Evolutionary conservation across 495 filamentous ascomycete genomes (phyloP).

Genomic region (Hypoxylon lienhwacheense): DNA sequence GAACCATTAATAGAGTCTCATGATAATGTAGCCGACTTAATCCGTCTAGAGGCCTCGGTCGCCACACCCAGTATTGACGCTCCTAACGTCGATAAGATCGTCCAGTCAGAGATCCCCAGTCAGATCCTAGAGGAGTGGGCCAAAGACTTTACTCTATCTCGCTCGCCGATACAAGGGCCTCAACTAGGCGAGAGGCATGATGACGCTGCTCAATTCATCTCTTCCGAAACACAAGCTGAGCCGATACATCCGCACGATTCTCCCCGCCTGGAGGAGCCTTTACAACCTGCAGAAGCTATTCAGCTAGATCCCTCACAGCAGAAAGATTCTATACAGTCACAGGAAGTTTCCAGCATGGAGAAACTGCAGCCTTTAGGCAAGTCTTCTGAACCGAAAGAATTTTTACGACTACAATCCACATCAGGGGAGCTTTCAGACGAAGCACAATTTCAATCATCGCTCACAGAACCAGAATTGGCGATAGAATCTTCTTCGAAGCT

Average conservation of each 20-base stretch:
- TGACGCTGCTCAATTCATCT: neutral
- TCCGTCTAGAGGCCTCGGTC: neutral
- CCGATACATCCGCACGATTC: neutral
- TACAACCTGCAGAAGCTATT: neutral
- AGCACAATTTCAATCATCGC: too few relatives aligned
- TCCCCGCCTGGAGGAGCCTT: neutral
- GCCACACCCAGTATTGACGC: neutral
- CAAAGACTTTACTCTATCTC: neutral
- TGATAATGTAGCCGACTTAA: neutral
- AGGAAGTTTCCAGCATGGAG: neutral
- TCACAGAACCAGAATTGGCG: neutral
- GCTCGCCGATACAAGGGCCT: constrained; percentile 2
- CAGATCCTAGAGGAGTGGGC: constrained; percentile 1
- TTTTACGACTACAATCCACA: neutral
- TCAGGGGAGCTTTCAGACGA: neutral
- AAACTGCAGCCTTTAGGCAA: too few relatives aligned
- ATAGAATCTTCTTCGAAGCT: neutral
- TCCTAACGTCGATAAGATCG: neutral
- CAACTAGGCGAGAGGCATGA: constrained; percentile 1
- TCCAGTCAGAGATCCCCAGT: neutral
- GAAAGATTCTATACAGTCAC: neutral
- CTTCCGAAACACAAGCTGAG: constrained; percentile 8
- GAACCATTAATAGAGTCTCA: neutral
- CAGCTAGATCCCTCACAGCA: neutral
- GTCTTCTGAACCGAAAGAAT: too few relatives aligned